Base-by-base conservation (phyloP, 164 flowering plant species). In the Houttuynia cordata region DNA sequence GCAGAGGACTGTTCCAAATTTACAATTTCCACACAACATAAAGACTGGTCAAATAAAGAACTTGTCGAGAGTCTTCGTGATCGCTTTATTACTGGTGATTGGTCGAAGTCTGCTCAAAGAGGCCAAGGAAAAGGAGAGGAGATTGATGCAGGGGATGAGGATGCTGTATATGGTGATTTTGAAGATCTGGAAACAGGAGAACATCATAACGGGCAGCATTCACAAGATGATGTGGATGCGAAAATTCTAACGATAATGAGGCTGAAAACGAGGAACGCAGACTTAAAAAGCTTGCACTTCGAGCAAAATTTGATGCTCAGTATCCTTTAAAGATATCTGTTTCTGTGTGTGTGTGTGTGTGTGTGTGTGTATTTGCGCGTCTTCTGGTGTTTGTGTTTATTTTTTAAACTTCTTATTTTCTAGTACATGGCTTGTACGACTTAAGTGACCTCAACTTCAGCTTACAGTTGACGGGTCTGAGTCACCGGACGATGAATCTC, bases 101-200 rank as follows among this genome's bases (percentile, higher is more conserved):
- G 96, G 96, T 75, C 88, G 14, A 84, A 85, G 70, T 88, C 87
- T 68, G 82, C 87, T 61, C 74, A 34, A 37, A 75, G 92, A 70
- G 83, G 82, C 74, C 74, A 79, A 62, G 51, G 37, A 12, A 62
- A 76, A 30, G 75, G 25, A 22, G 57, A 14, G 20, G 21, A 72
- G 24, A 71, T 53, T 67, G 61, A 64, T 39, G 56, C 24, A 63
- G 83, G 68, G 8, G 81, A 78, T 41, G 86, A 77, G 58, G 89
- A 78, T 64, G 64, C 51, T 58, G 75, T 75, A 18, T 76, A 75
- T 75, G 99, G 93, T 52, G 95, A 90, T 10, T 83, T 93, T 83
- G 99, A 93, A 76, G 99, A 93, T 69, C 42, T 93, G 67, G 99
- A 90, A 74, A 81, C 92, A 5, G 97, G 91, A 58, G 76, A 83